phyloP scores from a whole-genome alignment of 2,329 filamentous ascomycete species.

The Lecanoromycetidae sp. region DNA sequence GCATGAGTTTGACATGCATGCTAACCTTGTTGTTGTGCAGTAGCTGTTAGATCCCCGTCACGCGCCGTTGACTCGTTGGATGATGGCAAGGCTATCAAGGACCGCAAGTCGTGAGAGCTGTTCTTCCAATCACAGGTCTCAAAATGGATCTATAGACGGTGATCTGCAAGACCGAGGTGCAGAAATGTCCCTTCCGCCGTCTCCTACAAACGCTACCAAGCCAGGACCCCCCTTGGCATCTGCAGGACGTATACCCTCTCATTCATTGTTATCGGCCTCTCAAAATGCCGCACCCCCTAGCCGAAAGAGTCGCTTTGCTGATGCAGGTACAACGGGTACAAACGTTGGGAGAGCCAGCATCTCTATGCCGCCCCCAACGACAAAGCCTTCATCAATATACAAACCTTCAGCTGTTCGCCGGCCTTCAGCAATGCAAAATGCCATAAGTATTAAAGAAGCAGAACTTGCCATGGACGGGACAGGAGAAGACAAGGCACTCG shows the following conservation, averaged over 20 bases:
- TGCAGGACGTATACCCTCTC: slow-evolving; percentile 22
- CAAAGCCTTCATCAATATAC: slow-evolving; percentile 21
- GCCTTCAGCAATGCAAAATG: slow-evolving; percentile 6
- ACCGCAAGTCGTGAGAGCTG: slow-evolving; percentile 10
- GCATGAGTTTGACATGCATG: not conserved
- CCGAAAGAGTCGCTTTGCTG: slow-evolving; percentile 48
- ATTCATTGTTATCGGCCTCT: slow-evolving; percentile 36
- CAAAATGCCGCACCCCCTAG: slow-evolving; percentile 16
- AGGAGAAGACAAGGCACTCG: not conserved
- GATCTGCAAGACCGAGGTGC: not conserved
- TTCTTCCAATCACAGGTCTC: not conserved
- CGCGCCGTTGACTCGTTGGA: not conserved
- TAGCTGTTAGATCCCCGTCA: too few species aligned
- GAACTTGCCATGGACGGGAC: not conserved
- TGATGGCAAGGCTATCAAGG: slow-evolving; percentile 13
- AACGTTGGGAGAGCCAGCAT: slow-evolving; percentile 49
- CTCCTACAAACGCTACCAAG: slow-evolving; percentile 5
- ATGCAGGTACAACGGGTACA: slow-evolving; percentile 46
- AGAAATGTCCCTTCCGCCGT: slow-evolving; percentile 1
- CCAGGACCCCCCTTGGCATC: slow-evolving; percentile 7
- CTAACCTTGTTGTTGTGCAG: too few species aligned
- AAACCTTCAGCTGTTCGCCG: slow-evolving; percentile 11
- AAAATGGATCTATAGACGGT: not conserved
- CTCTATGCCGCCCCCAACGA: slow-evolving; percentile 49
- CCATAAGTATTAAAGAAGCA: not conserved